Percentiles rank a stretch among this genome's conserved stretches.
Evolutionary conservation across 2,329 filamentous ascomycete genomes (phyloP).

Genomic region (Aulographum hederae): DNA sequence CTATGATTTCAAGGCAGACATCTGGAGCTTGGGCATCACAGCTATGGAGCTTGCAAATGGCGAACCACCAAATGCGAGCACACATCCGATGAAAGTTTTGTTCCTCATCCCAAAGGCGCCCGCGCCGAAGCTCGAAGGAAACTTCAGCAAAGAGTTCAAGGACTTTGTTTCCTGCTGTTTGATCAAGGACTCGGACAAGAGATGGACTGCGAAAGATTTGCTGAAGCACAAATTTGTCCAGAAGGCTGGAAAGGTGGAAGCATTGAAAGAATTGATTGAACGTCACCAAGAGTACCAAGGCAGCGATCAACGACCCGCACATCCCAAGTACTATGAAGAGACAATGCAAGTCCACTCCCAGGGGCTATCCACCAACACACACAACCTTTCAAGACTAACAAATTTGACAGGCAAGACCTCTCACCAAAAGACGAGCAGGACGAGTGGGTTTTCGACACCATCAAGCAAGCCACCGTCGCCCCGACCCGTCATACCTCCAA

Average conservation of each 20-base stretch:
- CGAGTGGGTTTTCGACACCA: constrained; percentile 90
- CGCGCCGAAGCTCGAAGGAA: constrained; percentile 68
- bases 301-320: constrained; percentile 43
- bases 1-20: constrained; percentile 94
- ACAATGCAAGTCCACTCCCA: constrained; percentile 54
- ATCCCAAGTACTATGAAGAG: constrained; percentile 82
- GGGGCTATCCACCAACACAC: too few relatives aligned
- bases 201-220: constrained; percentile 73
- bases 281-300: constrained; percentile 70
- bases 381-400: too few relatives aligned
- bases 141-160: constrained; percentile 77
- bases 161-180: constrained; percentile 85
- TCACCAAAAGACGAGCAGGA: constrained; percentile 51
- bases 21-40: constrained; percentile 92
- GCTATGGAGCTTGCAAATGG: constrained; percentile 81
- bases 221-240: constrained; percentile 78
- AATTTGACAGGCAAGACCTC: constrained; percentile 38
- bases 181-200: constrained; percentile 73
- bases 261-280: constrained; percentile 70
- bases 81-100: constrained; percentile 95
- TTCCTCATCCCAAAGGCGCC: constrained; percentile 94
- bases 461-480: constrained; percentile 46
- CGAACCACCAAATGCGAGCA: constrained; percentile 87
- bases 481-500: constrained; percentile 12
- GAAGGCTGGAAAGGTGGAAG: constrained; percentile 72